Conservation (phyloP, 1,284 basidiomycete species). For the Ustilago curta region DNA sequence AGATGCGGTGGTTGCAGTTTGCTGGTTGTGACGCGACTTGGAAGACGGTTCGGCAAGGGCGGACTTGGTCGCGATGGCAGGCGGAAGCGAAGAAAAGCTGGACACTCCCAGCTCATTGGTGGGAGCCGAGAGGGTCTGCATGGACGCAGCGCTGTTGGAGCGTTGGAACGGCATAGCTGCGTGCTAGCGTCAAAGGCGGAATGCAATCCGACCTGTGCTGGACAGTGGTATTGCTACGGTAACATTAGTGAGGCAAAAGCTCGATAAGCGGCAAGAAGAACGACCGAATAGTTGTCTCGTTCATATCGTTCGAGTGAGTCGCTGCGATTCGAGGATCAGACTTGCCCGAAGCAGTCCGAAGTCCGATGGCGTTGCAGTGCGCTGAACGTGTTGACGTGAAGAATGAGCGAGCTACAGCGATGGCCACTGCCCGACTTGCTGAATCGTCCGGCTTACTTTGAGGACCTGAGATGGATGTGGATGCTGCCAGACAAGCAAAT, state of each 20-base stretch:
- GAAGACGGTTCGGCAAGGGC: slow-evolving; percentile 33
- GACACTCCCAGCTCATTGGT: slow-evolving; percentile 4
- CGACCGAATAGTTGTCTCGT: background rate
- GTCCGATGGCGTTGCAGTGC: slow-evolving; percentile 5
- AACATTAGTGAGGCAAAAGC: slow-evolving; percentile 21
- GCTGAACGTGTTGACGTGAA: background rate
- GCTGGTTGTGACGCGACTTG: slow-evolving; percentile 14
- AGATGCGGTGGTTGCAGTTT: slow-evolving; percentile 4
- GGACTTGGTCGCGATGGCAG: slow-evolving; percentile 25
- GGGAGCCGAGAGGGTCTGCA: slow-evolving; percentile 20
- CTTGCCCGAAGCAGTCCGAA: background rate
- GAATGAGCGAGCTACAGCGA: background rate
- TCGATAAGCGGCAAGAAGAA: slow-evolving; percentile 1
- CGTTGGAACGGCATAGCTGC: slow-evolving; percentile 33
- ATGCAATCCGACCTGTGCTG: background rate
- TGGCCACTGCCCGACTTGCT: background rate
- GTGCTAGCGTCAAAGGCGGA: background rate
- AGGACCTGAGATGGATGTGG: background rate
- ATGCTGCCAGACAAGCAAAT: too few relatives aligned
- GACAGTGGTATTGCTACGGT: background rate
- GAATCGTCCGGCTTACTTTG: background rate
- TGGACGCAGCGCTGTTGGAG: slow-evolving; percentile 28
- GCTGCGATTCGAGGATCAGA: slow-evolving; percentile 1
- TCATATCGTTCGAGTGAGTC: slow-evolving; percentile 21
- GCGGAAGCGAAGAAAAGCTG: slow-evolving; percentile 6